A percentile compares a stretch with the other conserved stretches of the same genome.
phyloP scores from a whole-genome alignment of 176 grass and related monocot genomes.

The Oryza officinalis region DNA sequence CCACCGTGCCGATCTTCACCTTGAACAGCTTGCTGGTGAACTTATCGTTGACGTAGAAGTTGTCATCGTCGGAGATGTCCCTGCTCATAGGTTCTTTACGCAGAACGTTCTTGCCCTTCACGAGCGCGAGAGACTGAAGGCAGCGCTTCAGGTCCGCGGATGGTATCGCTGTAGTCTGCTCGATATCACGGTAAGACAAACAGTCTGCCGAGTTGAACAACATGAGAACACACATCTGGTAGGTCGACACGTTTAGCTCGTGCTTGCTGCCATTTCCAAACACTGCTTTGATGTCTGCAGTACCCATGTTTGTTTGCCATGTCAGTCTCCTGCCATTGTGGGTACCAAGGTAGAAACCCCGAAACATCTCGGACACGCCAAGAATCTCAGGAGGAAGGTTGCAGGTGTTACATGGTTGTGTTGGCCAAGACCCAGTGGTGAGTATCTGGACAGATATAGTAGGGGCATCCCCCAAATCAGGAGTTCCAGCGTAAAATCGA shows the following conservation, averaged over 20 bases:
- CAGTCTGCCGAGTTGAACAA: constrained; percentile 64
- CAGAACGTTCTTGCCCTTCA: constrained; percentile 85
- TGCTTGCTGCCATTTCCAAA: constrained; percentile 78
- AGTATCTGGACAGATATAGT: constrained; percentile 76
- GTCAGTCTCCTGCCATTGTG: constrained; percentile 83
- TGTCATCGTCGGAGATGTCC: constrained; percentile 76
- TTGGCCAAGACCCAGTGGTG: constrained; percentile 87
- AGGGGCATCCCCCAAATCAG: constrained; percentile 50
- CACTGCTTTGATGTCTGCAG: constrained; percentile 76
- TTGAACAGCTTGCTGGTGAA: constrained; percentile 84
- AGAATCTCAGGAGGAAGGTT: constrained; percentile 77
- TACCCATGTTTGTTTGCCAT: constrained; percentile 89
- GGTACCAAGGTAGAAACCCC: constrained; percentile 77
- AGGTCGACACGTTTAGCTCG: constrained; percentile 82
- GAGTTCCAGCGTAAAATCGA: constrained; percentile 58
- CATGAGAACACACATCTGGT: constrained; percentile 92
- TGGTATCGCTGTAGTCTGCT: constrained; percentile 68
- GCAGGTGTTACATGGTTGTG: constrained; percentile 61
- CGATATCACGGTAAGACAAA: constrained; percentile 72
- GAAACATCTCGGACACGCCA: constrained; percentile 69
- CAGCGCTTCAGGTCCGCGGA: constrained; percentile 67
- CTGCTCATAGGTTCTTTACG: constrained; percentile 89
- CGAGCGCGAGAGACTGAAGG: constrained; percentile 77
- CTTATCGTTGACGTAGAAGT: constrained; percentile 74
- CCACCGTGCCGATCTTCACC: constrained; percentile 80